Percentiles rank a stretch among this genome's conserved stretches.
Conservation (phyloP, 495 filamentous ascomycete species). For the Lasiosphaeria ovina region DNA sequence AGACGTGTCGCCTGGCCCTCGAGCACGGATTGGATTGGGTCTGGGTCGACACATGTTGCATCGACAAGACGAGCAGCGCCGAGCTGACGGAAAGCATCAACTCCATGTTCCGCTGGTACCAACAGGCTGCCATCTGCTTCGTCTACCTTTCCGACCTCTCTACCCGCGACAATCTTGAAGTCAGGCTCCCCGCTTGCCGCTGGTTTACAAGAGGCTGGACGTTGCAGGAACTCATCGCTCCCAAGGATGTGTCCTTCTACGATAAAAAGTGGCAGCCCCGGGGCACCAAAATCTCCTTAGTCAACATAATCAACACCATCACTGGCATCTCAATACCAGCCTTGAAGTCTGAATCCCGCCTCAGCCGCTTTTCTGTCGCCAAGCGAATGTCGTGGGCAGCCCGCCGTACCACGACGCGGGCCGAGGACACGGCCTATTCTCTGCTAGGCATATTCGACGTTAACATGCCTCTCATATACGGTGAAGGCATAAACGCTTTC, state of each 20-base stretch:
- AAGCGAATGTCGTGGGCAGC: slow-evolving; percentile 36
- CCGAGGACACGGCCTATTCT: slow-evolving; percentile 27
- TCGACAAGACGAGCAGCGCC: slow-evolving; percentile 34
- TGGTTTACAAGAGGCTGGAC: slow-evolving; percentile 30
- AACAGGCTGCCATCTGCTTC: slow-evolving; percentile 29
- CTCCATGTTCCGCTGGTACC: slow-evolving; percentile 41
- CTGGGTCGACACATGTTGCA: slow-evolving; percentile 35
- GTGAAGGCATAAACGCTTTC: slow-evolving; percentile 28
- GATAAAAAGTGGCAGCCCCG: slow-evolving; percentile 3
- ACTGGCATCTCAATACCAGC: not conserved
- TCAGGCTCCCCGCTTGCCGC: slow-evolving; percentile 7
- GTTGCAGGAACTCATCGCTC: slow-evolving; percentile 37
- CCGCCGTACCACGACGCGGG: slow-evolving; percentile 24
- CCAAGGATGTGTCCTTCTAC: slow-evolving; percentile 21
- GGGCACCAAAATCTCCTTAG: slow-evolving; percentile 6
- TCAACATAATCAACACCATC: not conserved
- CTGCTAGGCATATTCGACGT: slow-evolving; percentile 28
- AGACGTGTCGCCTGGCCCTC: slow-evolving; percentile 8
- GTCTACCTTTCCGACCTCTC: slow-evolving; percentile 23
- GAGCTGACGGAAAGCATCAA: slow-evolving; percentile 38
- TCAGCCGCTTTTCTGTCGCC: slow-evolving; percentile 11
- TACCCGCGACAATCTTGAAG: not conserved
- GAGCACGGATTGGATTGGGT: slow-evolving; percentile 12
- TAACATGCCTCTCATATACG: slow-evolving; percentile 32
- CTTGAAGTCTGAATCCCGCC: not conserved